Base-by-base conservation (phyloP, 1,284 basidiomycete species). In the Moesziomyces sp. region DNA sequence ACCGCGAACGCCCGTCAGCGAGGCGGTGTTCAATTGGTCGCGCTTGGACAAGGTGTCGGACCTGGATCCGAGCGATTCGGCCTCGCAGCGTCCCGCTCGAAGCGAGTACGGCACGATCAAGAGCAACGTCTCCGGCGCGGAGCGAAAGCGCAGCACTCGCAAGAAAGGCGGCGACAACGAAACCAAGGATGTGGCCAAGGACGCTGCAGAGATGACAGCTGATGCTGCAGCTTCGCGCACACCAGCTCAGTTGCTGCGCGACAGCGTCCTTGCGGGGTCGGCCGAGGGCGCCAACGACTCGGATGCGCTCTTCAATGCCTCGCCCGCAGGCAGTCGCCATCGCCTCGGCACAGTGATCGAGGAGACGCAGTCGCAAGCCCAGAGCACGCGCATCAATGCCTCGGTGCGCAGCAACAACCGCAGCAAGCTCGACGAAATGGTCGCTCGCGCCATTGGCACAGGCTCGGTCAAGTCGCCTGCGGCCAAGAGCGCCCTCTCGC, bases 331-430 rank as follows among this genome's bases (percentile, higher is more conserved):
- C 6, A 49, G 64, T 8, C 48, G 60, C 28, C 50, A 65, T 24
- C 56, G 63, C 10, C 67, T 79, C 13, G 77, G 69, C 21, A 78
- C 76, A 7, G 77, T 79, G 9, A 61, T 79, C 40, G 76, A 79
- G 19, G 77, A 79, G 46, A 78, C 77, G 13, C 62, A 68, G 30
- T 77, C 74, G 43, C 77, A 77, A 34, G 64, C 77, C 5, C 76
- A 76, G 51, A 72, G 68, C 46, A 73, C 67, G 3, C 42, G 59
- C 10, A 47, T 69, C 21, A 64, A 73, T 18, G 64, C 59, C 26
- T 73, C 69, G 18, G 38, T 73, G 13, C 63, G 61, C 54, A 74
- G 71, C 55, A 60, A 45, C 28, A 28, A 47, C 23, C 60, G 63
- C 5, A 73, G 60, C 46, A 64, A 69, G 53, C 51, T 56, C 42